Conservation (phyloP, 345 rosid species). For the Moringa oleifera region DNA sequence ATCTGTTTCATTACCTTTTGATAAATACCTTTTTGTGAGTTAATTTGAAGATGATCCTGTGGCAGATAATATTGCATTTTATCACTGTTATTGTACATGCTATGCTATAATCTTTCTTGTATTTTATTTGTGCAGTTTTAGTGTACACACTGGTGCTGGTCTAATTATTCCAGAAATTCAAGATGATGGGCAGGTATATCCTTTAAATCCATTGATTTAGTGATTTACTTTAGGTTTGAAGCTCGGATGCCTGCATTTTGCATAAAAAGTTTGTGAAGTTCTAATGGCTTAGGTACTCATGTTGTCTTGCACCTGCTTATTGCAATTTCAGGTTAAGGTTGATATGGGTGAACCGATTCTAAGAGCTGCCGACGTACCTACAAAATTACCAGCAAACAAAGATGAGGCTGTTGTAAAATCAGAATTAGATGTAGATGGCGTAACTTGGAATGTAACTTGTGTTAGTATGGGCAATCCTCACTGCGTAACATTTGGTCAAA, state of each 20-base stretch:
- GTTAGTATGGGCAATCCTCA: constrained; percentile 99
- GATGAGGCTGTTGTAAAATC: constrained; percentile 55
- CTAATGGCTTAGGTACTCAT: too few species aligned
- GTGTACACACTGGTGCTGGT: constrained; percentile 91
- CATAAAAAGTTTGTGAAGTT: constrained; percentile 1
- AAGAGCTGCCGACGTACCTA: constrained; percentile 76
- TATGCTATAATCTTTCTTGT: too few species aligned
- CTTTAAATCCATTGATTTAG: neutral
- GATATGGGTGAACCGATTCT: constrained; percentile 95
- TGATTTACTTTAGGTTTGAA: neutral
- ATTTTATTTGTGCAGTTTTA: constrained; percentile 41
- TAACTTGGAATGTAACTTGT: constrained; percentile 87
- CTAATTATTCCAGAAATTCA: constrained; percentile 86
- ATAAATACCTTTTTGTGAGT: neutral
- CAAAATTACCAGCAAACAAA: constrained; percentile 60
- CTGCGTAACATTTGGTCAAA: constrained; percentile 70
- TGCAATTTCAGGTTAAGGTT: constrained; percentile 67
- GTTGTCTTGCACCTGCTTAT: too few species aligned
- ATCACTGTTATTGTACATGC: too few species aligned
- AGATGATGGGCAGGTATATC: constrained; percentile 61
- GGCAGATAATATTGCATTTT: too few species aligned
- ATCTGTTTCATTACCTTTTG: neutral
- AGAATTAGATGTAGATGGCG: constrained; percentile 70
- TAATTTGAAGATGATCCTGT: too few species aligned
- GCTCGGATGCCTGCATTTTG: neutral